Evolutionary conservation across 208 protist genomes (phyloP), one percentile per base, ranked within the genome.

Genomic region (Leishmania major): DNA sequence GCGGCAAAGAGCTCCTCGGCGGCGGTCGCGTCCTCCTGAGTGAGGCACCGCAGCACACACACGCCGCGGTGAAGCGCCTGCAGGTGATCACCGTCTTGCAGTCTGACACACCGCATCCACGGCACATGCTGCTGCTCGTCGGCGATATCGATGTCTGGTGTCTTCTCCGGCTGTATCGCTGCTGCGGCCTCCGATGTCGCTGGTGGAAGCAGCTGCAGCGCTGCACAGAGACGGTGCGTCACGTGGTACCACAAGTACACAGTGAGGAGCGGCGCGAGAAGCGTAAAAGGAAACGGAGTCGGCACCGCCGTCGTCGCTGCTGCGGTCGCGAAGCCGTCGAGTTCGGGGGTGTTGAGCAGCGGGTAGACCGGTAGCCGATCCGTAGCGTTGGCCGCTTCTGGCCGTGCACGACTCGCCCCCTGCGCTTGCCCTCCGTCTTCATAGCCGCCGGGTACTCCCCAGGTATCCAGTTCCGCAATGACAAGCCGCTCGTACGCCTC

Each of bases 191-290:
- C 40, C 31, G 49, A 35, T 17, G 31, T 17, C 25, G 60, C 51
- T 75, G 69, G 25, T n/a, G 76, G 83, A 19, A 83, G 75, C 8
- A 86, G 55, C 55, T 77, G 45, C 45, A 83, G 73, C 3, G 83
- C 75, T 10, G 73, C 64, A 35, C 83, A 83, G 28, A 86, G 55
- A 22, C 75, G 78, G 47, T 83, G 49, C 57, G 67, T 53, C 25
- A 83, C 37, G 78, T 86, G 83, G 40, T 86, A 83, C 83, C 83
- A 86, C 35, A 86, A 28, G n/a, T 86, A 79, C 57, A 86, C 59
- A 5, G 78, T 86, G 53, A 83, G 64, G 17, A 86, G 55, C 19
- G 83, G 83, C 15, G 83, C 78, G 17, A 86, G 75, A 49, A 83
- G 10, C 2, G 67, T 59, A 43, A 86, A 86, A 10, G 83, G 83